Conservation (phyloP, 768 basidiomycete species). For the Tephrocybe sp. region DNA sequence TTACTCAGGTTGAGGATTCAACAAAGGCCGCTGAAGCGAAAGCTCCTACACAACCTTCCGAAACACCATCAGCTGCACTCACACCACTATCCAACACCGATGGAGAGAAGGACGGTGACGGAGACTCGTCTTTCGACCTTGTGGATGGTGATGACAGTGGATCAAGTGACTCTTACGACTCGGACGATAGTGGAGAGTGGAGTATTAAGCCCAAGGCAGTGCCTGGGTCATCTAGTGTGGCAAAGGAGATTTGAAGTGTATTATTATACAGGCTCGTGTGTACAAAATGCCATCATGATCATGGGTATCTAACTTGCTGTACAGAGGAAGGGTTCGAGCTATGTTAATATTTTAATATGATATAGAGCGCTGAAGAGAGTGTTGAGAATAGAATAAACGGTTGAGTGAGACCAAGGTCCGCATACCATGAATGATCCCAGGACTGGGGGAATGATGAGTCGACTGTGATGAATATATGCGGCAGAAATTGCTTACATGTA, state of each 20-base stretch:
- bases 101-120: too few relatives aligned
- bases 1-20: too few relatives aligned
- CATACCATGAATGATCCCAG: constrained; percentile 73
- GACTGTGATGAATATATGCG: background rate
- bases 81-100: too few relatives aligned
- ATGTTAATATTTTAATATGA: constrained; percentile 71
- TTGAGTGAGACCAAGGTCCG: background rate
- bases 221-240: background rate
- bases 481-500: constrained; percentile 56
- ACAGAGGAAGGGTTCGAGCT: constrained; percentile 5
- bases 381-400: constrained; percentile 11
- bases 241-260: background rate
- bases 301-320: constrained; percentile 14
- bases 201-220: background rate
- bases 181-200: background rate
- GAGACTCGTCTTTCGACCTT: too few relatives aligned
- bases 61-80: too few relatives aligned
- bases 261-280: too few relatives aligned
- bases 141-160: too few relatives aligned
- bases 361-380: constrained; percentile 61
- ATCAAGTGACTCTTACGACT: background rate
- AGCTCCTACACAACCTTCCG: too few relatives aligned
- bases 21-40: too few relatives aligned
- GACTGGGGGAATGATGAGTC: constrained; percentile 36
- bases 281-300: background rate